Evolutionary conservation across 75 land plant genomes (phyloP).

Genomic region (Sequoia sempervirens): DNA sequence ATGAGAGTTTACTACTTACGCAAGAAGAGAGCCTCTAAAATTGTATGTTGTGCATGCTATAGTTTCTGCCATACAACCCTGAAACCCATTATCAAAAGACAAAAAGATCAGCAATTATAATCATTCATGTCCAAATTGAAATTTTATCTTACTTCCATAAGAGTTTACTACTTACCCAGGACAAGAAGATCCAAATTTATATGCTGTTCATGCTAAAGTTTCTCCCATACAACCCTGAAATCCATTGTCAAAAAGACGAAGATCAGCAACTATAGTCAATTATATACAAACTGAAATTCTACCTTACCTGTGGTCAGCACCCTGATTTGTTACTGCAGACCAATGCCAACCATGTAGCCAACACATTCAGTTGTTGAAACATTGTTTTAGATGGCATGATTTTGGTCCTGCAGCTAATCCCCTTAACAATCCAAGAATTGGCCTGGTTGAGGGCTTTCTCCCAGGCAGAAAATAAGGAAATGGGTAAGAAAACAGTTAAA

Average conservation of each 20-base stretch:
- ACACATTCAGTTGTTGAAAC: neutral
- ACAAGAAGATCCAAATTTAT: neutral
- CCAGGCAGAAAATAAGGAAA: neutral
- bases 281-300: neutral
- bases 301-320: neutral
- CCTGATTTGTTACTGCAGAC: neutral
- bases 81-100: neutral
- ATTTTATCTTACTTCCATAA: neutral
- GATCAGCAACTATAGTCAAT: neutral
- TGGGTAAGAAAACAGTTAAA: neutral
- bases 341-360: neutral
- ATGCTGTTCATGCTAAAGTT: neutral
- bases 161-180: neutral
- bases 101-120: neutral
- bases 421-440: neutral
- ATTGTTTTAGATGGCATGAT: neutral
- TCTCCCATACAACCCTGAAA: neutral
- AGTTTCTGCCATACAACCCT: neutral
- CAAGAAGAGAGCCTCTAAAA: neutral
- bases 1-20: neutral
- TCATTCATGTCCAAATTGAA: neutral
- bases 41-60: neutral
- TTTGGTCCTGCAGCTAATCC: neutral
- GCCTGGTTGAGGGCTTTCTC: neutral
- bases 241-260: neutral